Base-by-base conservation (phyloP, 2,329 filamentous ascomycete species). In the Orbilia ellipsospora region DNA sequence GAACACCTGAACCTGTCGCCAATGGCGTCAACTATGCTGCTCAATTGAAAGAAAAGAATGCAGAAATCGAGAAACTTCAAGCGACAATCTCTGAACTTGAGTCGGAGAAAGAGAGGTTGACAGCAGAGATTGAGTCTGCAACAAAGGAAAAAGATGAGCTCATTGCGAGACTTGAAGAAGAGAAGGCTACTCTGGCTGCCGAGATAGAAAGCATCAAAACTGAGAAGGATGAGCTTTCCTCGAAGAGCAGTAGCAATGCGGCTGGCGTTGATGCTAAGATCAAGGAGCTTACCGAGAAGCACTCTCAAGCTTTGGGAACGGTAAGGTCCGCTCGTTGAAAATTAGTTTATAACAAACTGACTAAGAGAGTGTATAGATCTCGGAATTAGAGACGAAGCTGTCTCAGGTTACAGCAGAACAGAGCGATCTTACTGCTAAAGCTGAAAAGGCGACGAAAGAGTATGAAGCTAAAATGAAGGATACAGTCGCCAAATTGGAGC, bases 11-110 rank as follows among this genome's bases (percentile, higher is more conserved):
- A 45, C 64, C 64, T 54, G 16, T 60, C 23, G 48, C 73, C 7
- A 77, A 72, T 31, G 73, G 73, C 48, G 66, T 72, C 44, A 61
- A 66, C 16, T 45, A 63, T 40, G 40, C 42, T 2, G 60, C 61
- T 16, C 65, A 66, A 45, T 36, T 77, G 15, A 70, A 67, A 45
- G 73, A 77, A 28, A 77, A 77, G 28, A 66, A 77, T 13, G 60
- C 61, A 42, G 73, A 77, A 50, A 77, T 77, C 18, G 73, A 70
- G 55, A 72, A 50, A 56, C 64, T 77, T 2, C 60, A 72, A 48
- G 13, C 54, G 5, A 77, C 65, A 2, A 77, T 77, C 20, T 70
- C 73, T 10, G 73, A 77, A 42, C 28, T 77, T 13, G 73, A 77
- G 26, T 20, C 61, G 10, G 66, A 77, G 51, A 70, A 72, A 44